Base-by-base conservation (phyloP, 306 rosid species). In the Comarum palustre region DNA sequence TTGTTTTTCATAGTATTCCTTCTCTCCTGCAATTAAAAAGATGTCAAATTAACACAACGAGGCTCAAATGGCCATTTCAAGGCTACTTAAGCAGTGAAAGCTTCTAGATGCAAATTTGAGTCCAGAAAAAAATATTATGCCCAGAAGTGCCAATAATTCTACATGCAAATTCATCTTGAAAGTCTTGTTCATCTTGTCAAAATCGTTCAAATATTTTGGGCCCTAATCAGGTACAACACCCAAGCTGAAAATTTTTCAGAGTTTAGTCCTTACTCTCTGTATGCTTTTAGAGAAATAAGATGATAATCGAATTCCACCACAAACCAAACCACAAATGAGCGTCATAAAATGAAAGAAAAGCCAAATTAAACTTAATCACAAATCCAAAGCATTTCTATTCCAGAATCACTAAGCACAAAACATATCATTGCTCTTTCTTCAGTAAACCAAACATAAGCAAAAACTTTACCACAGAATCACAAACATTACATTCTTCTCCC, bases 1-100 rank as follows among this genome's bases (percentile, higher is more conserved):
- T 73, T 86, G 90, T 20, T 43, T 69, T 62, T 83, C 82, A 50
- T 86, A 86, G 85, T 86, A 86, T 29, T 83, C 86, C 75, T 73
- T 86, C 46, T 73, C 90, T 38, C 80, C 90, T 86, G 64, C n/a
- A 76, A n/a, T 25, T 32, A 19, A 38, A 34, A 43, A 42, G 72
- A 69, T 41, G 19, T 29, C 27, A 76, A 13, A 29, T 41, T 9
- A 10, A 42, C 34, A 41, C 45, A 58, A 20, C 5, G 11, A 5
- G 9, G 2, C 11, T 39, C 39, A 27, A 27, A 59, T 27, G 39
- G 32, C n/a, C 8, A 54, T n/a, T 51, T 20, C 25, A 51, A 51
- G 27, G 12, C 60, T 22, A 54, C 60, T 54, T 17, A 43, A n/a
- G n/a, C 8, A 8, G 11, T 6, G 1, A 50, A 17, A 50, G 24